A percentile compares a stretch with the other conserved stretches of the same genome.
phyloP scores from a whole-genome alignment of 495 filamentous ascomycete species.

The Penicillium argentinense region DNA sequence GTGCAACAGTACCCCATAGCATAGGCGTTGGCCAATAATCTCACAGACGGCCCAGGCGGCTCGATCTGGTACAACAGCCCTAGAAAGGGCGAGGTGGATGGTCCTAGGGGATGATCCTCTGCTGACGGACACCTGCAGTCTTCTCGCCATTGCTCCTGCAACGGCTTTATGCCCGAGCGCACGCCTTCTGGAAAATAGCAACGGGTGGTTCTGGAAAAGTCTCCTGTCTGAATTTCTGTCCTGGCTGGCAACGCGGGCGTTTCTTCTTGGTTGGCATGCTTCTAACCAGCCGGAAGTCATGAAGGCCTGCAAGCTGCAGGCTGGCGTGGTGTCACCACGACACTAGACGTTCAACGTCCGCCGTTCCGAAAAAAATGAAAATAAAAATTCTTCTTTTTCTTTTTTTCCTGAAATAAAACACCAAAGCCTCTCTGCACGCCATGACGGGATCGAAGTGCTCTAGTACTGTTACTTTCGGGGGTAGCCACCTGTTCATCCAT shows the following conservation, averaged over 20 bases:
- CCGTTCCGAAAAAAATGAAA: constrained; percentile 3
- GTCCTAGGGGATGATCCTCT: not conserved
- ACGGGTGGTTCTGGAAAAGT: not conserved
- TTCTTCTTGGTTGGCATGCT: constrained; percentile 8
- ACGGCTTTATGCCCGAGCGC: not conserved
- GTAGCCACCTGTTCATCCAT: not conserved
- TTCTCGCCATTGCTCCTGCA: constrained; percentile 4
- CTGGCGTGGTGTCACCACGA: constrained; percentile 18
- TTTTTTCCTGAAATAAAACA: no score
- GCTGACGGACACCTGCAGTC: constrained; percentile 16
- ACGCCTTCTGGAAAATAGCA: constrained; percentile 14
- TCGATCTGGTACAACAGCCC: constrained; percentile 23
- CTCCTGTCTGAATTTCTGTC: constrained; percentile 2
- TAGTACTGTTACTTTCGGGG: not conserved
- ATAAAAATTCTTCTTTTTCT: no score
- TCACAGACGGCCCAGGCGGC: constrained; percentile 14
- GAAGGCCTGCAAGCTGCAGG: constrained; percentile 15
- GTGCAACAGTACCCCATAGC: constrained; percentile 22
- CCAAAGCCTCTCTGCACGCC: not conserved
- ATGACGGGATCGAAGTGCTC: not conserved
- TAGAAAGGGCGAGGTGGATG: constrained; percentile 4
- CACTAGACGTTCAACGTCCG: constrained; percentile 13
- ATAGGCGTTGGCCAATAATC: constrained; percentile 22
- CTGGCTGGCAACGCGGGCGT: constrained; percentile 2
- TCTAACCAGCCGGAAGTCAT: constrained; percentile 18